Evolutionary conservation across 176 grass and related monocot genomes (phyloP), one percentile per base, ranked within the genome.

Genomic region (Thinopyrum elongatum): DNA sequence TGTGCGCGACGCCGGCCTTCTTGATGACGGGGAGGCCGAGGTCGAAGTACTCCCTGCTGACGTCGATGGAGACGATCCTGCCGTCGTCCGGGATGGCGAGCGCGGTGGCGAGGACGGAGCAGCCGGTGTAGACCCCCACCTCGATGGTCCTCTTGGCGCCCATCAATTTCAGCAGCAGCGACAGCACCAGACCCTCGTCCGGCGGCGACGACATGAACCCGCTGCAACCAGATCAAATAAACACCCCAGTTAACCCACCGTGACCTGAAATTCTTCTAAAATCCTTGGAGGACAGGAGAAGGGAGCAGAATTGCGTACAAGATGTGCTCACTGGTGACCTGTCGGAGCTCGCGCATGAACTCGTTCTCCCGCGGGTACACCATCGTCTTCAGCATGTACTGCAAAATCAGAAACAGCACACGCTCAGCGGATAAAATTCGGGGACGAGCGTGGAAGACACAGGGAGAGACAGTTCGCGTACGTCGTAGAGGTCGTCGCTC

Each of bases 101-200:
- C 22, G 93, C 91, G 8, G 95, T 89, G 61, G 91, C 89, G 11
- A 98, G 95, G 15, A 95, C 82, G 49, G 91, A 98, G 86, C 81
- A 90, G 30, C 95, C 95, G 57, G 93, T 98, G 87, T 87, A 98
- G 16, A 95, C 93, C 47, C 95, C 95, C 12, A 98, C 77, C 83
- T 98, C 95, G 22, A 95, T 88, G 3, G 89, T 92, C 4, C 87
- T 92, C 90, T 84, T 90, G 60, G 95, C 93, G 70, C 94, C 94
- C 59, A 87, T 79, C 55, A 95, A 3, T 66, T 95, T 98, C 4
- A 98, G 83, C 89, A 98, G 85, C 85, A 95, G 63, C 67, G 86
- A 41, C 41, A 98, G 67, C 41, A 98, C 25, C 39, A 61, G 83
- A 33, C 68, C 78, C 71, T 92, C 89, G 26, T 98, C 93, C 39